Conservation (phyloP, 306 rosid species). For the Psophocarpus tetragonolobus region DNA sequence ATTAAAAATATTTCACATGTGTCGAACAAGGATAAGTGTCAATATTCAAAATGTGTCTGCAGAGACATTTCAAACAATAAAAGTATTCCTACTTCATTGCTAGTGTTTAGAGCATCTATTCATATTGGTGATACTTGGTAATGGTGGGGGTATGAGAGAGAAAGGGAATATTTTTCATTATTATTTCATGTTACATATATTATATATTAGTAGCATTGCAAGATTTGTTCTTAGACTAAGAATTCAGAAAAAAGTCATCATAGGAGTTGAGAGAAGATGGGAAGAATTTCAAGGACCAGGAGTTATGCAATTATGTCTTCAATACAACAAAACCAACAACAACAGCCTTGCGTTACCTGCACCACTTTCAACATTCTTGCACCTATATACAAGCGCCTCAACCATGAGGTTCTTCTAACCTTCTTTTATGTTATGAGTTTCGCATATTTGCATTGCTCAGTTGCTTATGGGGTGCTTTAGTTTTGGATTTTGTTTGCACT, state of each 20-base stretch:
- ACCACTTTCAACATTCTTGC: conserved; percentile 95
- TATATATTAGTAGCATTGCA: background rate
- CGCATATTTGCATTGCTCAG: background rate
- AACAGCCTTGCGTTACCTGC: conserved; percentile 76
- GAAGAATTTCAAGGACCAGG: conserved; percentile 60
- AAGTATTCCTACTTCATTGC: too few species aligned
- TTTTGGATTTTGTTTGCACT: background rate
- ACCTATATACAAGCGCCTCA: conserved; percentile 89
- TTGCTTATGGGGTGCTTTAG: conserved; percentile 10
- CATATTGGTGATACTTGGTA: background rate
- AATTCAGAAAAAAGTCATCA: conserved; percentile 11
- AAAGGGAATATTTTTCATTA: background rate
- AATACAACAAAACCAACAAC: conserved; percentile 61
- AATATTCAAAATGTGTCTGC: too few species aligned
- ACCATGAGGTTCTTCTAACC: conserved; percentile 64
- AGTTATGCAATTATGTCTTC: conserved; percentile 69
- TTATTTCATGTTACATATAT: too few species aligned
- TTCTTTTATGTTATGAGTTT: background rate
- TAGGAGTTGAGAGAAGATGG: conserved; percentile 46
- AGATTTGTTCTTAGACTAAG: conserved; percentile 29
- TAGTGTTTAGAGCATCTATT: background rate
- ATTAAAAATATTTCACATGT: too few species aligned
- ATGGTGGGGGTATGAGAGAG: conserved; percentile 9
- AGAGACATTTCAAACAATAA: too few species aligned
- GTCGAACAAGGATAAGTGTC: too few species aligned